Evolutionary conservation across 2,329 filamentous ascomycete species (phyloP), one percentile per base, ranked within the genome.

Genomic region (Xylaria sp.): DNA sequence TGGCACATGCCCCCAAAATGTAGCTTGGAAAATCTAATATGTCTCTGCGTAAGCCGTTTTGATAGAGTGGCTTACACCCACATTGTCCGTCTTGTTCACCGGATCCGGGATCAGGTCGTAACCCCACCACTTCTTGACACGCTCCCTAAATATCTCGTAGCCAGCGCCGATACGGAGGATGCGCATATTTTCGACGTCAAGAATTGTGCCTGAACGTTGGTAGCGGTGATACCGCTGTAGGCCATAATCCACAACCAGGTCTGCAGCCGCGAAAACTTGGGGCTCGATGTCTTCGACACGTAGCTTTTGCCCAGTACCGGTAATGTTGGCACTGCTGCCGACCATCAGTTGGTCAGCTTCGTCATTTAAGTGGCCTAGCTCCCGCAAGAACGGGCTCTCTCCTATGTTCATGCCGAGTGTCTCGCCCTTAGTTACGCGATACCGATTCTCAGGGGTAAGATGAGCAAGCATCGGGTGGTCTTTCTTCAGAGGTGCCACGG

Each of bases 181-280:
- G 6, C 43, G 48, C 68, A 70, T 70, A 18, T 57, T 64, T 9
- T 57, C 60, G 4, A 70, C 41, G 51, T 70, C 68, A 12, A 70
- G 48, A 18, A 64, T 66, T n/a, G 68, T 70, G 4, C 68, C 68
- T 33, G 68, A 62, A 36, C 68, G 64, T 31, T 66, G 63, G 59
- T 70, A 70, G 13, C 64, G 64, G 56, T 70, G 64, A 36, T 70
- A 70, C 6, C 68, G 60, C 60, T 70, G 68, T 31, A 70, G 60
- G 5, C 68, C 64, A 15, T 70, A 70, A 18, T 70, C 68, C 13
- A 70, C 68, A 4, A 70, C 49, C 20, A 70, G 36, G 18, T 70
- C 68, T 5, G 68, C 68, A 4, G 64, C 52, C 13, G 25, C 68
- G 31, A 33, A 60, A 23, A 70, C 51, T 25, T 59, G 23, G 0